Base-by-base conservation (phyloP, 257 asterid species). In the Galeopsis tetrahit region DNA sequence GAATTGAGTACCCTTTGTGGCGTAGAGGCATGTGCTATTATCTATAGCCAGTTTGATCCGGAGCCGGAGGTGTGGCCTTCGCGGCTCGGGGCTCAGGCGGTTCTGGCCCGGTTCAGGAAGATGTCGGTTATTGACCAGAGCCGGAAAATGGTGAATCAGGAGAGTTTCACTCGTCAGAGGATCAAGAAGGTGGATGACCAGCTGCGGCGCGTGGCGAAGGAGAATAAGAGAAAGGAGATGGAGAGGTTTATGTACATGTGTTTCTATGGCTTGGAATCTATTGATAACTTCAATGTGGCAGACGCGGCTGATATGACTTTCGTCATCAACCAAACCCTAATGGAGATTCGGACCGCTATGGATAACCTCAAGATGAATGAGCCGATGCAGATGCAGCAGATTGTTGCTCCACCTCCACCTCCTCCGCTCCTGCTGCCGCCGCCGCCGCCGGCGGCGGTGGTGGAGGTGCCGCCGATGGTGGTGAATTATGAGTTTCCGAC, bases 31-130 rank as follows among this genome's bases (percentile, higher is more conserved):
- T 82, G 86, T 38, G 81, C 69, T 5, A 72, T 85, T 46, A 73
- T 85, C 66, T 85, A 80, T 77, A 76, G 88, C 74, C 82, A 38
- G 3, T 82, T 66, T 68, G 83, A 85, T 2, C 15, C 67, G 2
- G 75, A 56, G 53, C 88, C 88, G 58, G 81, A 49, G 79, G 86
- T 76, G 0, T 85, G 90, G 90, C 90, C 90, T 4, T 69, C 82
- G 10, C 60, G 3, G 4, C 57, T 35, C 2, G 84, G 39, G 2
- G 90, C 82, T 1, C 69, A 67, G 70, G 69, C 59, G 2, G 82
- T 85, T 31, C 69, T 85, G 14, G 75, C 76, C 53, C 78, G 87
- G 13, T 82, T 77, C 77, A 44, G 60, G 36, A 48, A 59, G 40
- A 55, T 85, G 34, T 66, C 84, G 36, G 77, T 71, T 2, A 59